Percentiles rank a stretch among this genome's conserved stretches.
These are phyloP conservation scores for Globisporangium spinosum DNA, from an alignment of 352 stramenopile species.

Conservation along the genomic window DNA sequence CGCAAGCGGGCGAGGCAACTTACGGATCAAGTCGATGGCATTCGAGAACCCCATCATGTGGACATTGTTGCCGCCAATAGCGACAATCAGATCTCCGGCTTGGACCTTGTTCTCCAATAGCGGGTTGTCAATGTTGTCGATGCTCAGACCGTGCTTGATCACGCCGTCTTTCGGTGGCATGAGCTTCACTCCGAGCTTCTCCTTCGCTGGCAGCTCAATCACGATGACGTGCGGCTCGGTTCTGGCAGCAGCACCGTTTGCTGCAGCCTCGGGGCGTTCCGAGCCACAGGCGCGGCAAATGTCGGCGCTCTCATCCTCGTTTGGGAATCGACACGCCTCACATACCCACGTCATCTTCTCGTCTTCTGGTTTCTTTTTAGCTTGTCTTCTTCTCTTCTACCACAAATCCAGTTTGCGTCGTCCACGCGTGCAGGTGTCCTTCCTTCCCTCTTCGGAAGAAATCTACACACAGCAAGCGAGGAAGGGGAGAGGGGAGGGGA, in stretches of 20 bases:
- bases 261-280: constrained; percentile 31
- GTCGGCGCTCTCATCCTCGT: constrained; percentile 57
- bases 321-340: constrained; percentile 54
- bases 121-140: constrained; percentile 88
- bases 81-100: constrained; percentile 78
- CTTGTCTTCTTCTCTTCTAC: background rate
- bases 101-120: constrained; percentile 80
- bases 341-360: constrained; percentile 56
- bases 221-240: constrained; percentile 50
- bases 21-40: constrained; percentile 82
- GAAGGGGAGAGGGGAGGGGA: background rate
- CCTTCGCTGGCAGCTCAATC: constrained; percentile 79
- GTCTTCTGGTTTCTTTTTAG: constrained; percentile 3
- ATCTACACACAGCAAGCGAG: background rate
- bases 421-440: background rate
- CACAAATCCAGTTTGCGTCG: constrained; percentile 1
- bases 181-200: constrained; percentile 85
- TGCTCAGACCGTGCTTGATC: constrained; percentile 76
- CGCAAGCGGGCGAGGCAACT: constrained; percentile 69
- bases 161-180: constrained; percentile 81
- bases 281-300: constrained; percentile 60
- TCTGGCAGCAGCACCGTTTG: background rate
- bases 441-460: constrained; percentile 7
- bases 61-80: constrained; percentile 72
- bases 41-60: constrained; percentile 80